These are phyloP conservation scores for Annulohypoxylon moriforme DNA, from an alignment of 495 filamentous ascomycete species.

Conservation along the genomic window DNA sequence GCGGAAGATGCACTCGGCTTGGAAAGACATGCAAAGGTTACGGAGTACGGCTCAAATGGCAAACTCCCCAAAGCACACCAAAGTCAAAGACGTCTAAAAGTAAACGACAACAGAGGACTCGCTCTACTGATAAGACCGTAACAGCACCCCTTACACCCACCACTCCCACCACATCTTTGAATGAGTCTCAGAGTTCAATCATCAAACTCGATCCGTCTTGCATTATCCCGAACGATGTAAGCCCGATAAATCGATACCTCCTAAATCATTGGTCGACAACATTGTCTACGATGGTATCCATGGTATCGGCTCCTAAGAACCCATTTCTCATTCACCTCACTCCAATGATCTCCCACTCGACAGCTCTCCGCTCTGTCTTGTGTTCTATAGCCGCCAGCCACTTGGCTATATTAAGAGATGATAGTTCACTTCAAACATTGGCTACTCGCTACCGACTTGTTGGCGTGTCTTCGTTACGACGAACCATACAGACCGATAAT, in stretches of 20 bases:
- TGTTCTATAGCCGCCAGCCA: conserved; percentile 47
- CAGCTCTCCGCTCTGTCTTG: conserved; percentile 42
- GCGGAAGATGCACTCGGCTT: conserved; percentile 44
- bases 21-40: conserved; percentile 46
- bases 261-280: conserved; percentile 50
- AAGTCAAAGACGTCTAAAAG: conserved; percentile 24
- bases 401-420: conserved; percentile 40
- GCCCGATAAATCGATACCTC: conserved; percentile 33
- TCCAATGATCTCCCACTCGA: conserved; percentile 44
- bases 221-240: conserved; percentile 31
- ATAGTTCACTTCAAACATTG: conserved; percentile 38
- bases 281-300: conserved; percentile 42
- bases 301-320: conserved; percentile 38
- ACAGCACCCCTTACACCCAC: neutral
- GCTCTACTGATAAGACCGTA: neutral
- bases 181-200: neutral
- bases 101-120: conserved; percentile 19
- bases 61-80: conserved; percentile 22
- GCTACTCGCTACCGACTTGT: conserved; percentile 39
- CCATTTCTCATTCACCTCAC: conserved; percentile 47
- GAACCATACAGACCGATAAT: conserved; percentile 36
- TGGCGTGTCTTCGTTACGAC: conserved; percentile 39
- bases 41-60: conserved; percentile 46
- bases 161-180: neutral
- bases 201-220: conserved; percentile 23